Percentiles rank a stretch among this genome's conserved stretches.
phyloP scores from a whole-genome alignment of 2,329 filamentous ascomycete genomes.

The Cladobotryum mycophilum region DNA sequence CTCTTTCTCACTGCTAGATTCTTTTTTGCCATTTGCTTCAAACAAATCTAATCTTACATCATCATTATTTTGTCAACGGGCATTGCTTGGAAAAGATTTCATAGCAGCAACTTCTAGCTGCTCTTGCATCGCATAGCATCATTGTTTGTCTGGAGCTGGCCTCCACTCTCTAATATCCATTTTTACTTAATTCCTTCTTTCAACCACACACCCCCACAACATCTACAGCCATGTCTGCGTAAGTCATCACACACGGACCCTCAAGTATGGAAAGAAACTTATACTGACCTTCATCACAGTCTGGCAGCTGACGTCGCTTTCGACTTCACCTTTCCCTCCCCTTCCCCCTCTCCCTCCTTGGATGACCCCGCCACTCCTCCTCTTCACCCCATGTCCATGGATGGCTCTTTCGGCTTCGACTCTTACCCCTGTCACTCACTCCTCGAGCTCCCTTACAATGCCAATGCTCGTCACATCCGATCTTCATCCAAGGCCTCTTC shows the following conservation, averaged over 20 bases:
- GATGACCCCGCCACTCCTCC: conserved; percentile 26
- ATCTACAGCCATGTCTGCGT: conserved; percentile 29
- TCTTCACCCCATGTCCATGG: conserved; percentile 17
- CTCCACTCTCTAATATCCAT: conserved; percentile 10
- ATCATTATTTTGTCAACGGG: no score
- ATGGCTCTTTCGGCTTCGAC: conserved; percentile 45
- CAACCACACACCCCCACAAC: conserved; percentile 7
- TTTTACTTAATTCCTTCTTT: neutral
- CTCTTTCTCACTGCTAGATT: neutral
- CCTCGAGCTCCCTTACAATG: conserved; percentile 47
- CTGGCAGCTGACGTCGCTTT: conserved; percentile 58
- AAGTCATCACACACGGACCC: conserved; percentile 16
- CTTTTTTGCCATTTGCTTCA: neutral
- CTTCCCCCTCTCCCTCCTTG: conserved; percentile 20
- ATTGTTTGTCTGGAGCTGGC: conserved; percentile 15
- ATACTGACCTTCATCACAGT: conserved; percentile 30
- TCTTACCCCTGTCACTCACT: conserved; percentile 34
- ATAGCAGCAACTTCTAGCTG: neutral
- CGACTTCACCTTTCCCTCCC: conserved; percentile 50
- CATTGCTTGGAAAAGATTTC: no score
- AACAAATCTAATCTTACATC: neutral
- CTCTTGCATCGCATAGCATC: neutral
- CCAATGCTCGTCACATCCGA: conserved; percentile 46
- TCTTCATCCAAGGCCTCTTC: conserved; percentile 62
- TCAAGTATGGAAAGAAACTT: no score